Evolutionary conservation across 2,329 filamentous ascomycete genomes (phyloP).

Genomic region (Alternaria ventricosa): DNA sequence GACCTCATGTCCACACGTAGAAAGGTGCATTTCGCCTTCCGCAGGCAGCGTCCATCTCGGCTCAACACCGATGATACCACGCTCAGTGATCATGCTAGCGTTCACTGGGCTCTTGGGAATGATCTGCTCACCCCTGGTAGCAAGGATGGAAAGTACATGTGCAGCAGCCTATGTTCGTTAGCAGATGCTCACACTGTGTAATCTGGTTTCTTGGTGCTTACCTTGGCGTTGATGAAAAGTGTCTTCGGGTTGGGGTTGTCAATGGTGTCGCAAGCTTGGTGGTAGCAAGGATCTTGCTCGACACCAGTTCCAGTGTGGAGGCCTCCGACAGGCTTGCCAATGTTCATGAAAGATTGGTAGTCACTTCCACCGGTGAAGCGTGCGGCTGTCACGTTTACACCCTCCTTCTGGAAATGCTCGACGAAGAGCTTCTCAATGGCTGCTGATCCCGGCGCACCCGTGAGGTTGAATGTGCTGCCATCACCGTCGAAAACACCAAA

Average conservation of each 20-base stretch:
- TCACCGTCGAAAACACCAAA: constrained; percentile 51
- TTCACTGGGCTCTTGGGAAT: constrained; percentile 47
- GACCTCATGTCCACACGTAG: constrained; percentile 41
- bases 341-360: constrained; percentile 50
- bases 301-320: constrained; percentile 51
- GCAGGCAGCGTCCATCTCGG: constrained; percentile 39
- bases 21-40: constrained; percentile 38
- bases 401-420: constrained; percentile 43
- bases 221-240: constrained; percentile 47
- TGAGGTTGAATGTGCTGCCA: constrained; percentile 42
- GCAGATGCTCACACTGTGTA: background rate
- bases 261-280: constrained; percentile 48
- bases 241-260: constrained; percentile 48
- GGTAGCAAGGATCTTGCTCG: constrained; percentile 50
- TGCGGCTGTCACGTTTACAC: constrained; percentile 47
- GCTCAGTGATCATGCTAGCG: constrained; percentile 34
- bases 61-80: constrained; percentile 37
- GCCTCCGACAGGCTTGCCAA: constrained; percentile 50
- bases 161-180: constrained; percentile 37
- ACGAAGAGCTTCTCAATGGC: constrained; percentile 47
- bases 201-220: constrained; percentile 14
- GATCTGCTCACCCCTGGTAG: constrained; percentile 38
- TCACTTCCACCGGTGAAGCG: constrained; percentile 50
- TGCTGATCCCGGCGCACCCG: constrained; percentile 43
- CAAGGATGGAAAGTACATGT: constrained; percentile 44